Evolutionary conservation across 805 yeast genomes (phyloP), one percentile per base, ranked within the genome.

Genomic region (Cyberlindnera maritima): DNA sequence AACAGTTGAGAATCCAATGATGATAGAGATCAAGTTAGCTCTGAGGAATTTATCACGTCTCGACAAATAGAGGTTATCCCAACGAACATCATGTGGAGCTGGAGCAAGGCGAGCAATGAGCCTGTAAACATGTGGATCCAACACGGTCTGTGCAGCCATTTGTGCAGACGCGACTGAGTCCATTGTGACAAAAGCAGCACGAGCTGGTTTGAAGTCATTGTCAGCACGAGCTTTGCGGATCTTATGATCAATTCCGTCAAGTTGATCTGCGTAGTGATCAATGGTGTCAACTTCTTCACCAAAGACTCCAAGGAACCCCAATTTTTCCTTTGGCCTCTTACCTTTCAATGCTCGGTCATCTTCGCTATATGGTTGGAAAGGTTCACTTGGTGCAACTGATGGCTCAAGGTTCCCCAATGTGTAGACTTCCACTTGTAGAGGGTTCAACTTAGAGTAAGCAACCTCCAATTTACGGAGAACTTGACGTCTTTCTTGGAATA

Each of bases 81-180:
- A 92, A 39, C 88, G 79, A 11, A 92, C 85, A 63, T 92, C 99
- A 60, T 86, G 92, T 2, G 99, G 97, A 2, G 98, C 96, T 0
- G 98, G 98, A 1, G 98, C 99, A 46, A 90, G 70, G 33, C 76
- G 73, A 4, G 97, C 86, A 39, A 91, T 88, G 44, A 94, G 72
- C 47, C 83, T 85, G 61, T 87, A 83, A 13, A 94, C 88, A 47
- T 87, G 78, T 1, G 97, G 97, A 61, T 91, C 97, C 46, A 94
- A 65, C 0, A 92, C 91, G 0, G 97, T 92, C 64, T 94, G 99
- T 0, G 97, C 97, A 32, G 92, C 84, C 88, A 90, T 85, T 64
- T 92, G 99, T 3, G 98, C 97, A 52, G 91, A 83, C 0, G 97
- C 96, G 4, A 90, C 97, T 0, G 94, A 79, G 54, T 88, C 92